Percentiles rank a stretch among this genome's conserved stretches.
Conservation (phyloP, 1,139 yeast genomes). For the Debaryomycetaceae sp. region DNA sequence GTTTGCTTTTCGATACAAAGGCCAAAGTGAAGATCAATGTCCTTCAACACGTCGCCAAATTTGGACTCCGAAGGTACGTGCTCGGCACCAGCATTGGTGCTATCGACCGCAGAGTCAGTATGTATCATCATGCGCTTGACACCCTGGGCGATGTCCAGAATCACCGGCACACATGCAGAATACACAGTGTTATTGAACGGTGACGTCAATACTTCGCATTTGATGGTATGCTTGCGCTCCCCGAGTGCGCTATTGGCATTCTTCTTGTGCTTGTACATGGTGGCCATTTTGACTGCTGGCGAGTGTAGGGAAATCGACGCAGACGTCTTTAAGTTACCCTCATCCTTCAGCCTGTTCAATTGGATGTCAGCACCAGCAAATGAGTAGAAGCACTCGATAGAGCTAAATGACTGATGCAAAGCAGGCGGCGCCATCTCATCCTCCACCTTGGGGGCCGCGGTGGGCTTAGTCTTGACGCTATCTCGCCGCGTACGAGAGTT, state of each 20-base stretch:
- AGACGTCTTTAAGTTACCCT: conserved; percentile 35
- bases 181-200: conserved; percentile 68
- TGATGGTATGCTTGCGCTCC: conserved; percentile 39
- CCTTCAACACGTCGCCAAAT: conserved; percentile 37
- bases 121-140: conserved; percentile 40
- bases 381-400: conserved; percentile 48
- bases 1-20: conserved; percentile 68
- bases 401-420: conserved; percentile 18
- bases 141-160: conserved; percentile 53
- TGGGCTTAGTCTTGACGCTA: neutral
- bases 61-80: conserved; percentile 17
- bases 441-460: conserved; percentile 11
- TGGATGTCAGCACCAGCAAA: conserved; percentile 72
- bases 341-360: conserved; percentile 42
- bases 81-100: conserved; percentile 11
- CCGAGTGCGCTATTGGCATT: conserved; percentile 8
- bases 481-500: conserved; percentile 15
- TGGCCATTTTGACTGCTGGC: conserved; percentile 66
- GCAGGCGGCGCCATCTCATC: too few relatives aligned
- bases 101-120: too few relatives aligned
- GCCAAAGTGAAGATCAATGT: conserved; percentile 61
- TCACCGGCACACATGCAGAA: conserved; percentile 76
- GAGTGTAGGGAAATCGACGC: conserved; percentile 62
- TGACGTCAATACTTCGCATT: conserved; percentile 57
- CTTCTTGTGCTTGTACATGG: conserved; percentile 27